A percentile compares a stretch with the other conserved stretches of the same genome.
phyloP scores from a whole-genome alignment of 2,329 filamentous ascomycete species.

The Emergomyces orientalis region DNA sequence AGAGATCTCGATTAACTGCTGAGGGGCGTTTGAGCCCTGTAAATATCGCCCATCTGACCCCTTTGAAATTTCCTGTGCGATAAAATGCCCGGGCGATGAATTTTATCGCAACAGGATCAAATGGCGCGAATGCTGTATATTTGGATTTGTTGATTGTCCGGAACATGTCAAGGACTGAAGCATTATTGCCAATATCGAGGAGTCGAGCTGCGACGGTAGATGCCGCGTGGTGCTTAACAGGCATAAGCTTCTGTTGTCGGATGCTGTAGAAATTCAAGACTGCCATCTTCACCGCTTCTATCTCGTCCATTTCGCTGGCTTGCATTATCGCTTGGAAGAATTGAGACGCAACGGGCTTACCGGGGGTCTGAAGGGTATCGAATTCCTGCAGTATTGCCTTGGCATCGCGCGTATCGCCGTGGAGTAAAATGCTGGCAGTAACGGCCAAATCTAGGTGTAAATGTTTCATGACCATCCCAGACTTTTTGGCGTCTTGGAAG shows the following conservation, averaged over 20 bases:
- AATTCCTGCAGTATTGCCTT: slow-evolving; percentile 27
- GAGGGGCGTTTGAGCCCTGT: slow-evolving; percentile 29
- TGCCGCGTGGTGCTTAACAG: slow-evolving; percentile 31
- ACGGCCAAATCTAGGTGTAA: slow-evolving; percentile 31
- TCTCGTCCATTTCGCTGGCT: slow-evolving; percentile 17
- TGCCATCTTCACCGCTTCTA: slow-evolving; percentile 27
- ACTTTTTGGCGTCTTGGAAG: slow-evolving; percentile 24
- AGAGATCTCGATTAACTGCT: slow-evolving; percentile 24
- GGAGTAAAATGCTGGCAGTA: slow-evolving; percentile 28
- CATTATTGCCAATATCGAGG: slow-evolving; percentile 20
- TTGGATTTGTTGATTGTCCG: slow-evolving; percentile 30
- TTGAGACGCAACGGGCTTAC: slow-evolving; percentile 22
- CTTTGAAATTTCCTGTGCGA: slow-evolving; percentile 23
- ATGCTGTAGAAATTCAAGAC: slow-evolving; percentile 34
- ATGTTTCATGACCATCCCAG: slow-evolving; percentile 25
- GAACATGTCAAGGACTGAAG: slow-evolving; percentile 28
- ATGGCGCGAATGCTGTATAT: slow-evolving; percentile 25
- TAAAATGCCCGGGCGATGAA: slow-evolving; percentile 31
- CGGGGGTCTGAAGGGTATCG: slow-evolving; percentile 19
- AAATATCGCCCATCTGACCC: slow-evolving; percentile 34
- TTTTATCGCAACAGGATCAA: slow-evolving; percentile 32
- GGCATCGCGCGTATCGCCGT: slow-evolving; percentile 24
- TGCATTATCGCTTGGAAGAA: slow-evolving; percentile 31
- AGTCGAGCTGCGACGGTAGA: slow-evolving; percentile 23
- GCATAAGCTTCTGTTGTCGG: slow-evolving; percentile 23